These are phyloP conservation scores for Cercospora janseana DNA, from an alignment of 2,329 filamentous ascomycete genomes.

Conservation along the genomic window DNA sequence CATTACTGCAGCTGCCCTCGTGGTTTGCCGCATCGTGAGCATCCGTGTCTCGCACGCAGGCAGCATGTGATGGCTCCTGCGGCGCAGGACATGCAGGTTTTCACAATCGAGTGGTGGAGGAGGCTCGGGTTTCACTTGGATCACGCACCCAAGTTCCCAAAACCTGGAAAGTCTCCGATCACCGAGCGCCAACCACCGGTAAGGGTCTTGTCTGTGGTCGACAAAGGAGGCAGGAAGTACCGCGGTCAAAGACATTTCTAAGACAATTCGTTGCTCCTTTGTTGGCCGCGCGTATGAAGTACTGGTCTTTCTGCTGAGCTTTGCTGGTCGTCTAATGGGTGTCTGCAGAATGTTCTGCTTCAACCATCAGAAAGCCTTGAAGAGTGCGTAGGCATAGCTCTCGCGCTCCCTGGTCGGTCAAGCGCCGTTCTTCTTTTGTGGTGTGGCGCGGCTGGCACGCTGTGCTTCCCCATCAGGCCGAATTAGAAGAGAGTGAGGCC, in stretches of 20 bases:
- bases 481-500: background rate
- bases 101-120: too few relatives aligned
- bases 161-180: background rate
- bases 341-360: constrained; percentile 7
- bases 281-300: background rate
- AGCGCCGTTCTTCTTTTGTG: background rate
- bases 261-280: background rate
- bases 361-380: background rate
- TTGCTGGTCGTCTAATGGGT: background rate
- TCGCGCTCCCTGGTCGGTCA: background rate
- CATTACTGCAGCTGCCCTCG: background rate
- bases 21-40: background rate
- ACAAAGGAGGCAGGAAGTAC: too few relatives aligned
- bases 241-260: too few relatives aligned
- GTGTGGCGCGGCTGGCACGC: too few relatives aligned
- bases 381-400: background rate
- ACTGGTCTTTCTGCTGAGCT: background rate
- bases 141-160: background rate
- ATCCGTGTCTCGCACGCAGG: background rate
- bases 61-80: background rate
- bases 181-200: too few relatives aligned
- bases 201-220: too few relatives aligned
- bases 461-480: background rate
- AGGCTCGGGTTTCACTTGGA: constrained; percentile 5
- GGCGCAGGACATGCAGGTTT: background rate